phyloP scores from a whole-genome alignment of 768 basidiomycete species.

The Lentinula raphanica region DNA sequence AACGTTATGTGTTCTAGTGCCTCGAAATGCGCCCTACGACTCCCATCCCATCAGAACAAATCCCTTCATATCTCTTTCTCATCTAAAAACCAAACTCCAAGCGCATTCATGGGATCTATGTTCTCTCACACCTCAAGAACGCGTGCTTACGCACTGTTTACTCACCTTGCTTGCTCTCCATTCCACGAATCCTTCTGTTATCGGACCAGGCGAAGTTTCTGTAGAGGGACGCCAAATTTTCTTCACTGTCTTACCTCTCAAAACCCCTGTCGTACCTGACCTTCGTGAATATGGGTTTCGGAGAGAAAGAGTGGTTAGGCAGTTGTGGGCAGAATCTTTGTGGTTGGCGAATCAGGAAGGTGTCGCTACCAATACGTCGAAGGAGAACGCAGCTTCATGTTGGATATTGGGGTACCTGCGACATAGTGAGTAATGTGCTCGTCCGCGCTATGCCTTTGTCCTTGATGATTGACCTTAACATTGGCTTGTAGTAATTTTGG shows the following conservation, averaged over 20 bases:
- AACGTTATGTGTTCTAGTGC: not conserved
- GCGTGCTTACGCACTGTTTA: conserved; percentile 10
- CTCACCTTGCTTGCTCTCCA: not conserved
- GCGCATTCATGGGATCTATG: conserved; percentile 3
- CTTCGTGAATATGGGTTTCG: not conserved
- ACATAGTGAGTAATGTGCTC: not conserved
- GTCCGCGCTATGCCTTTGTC: not conserved
- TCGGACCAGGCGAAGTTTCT: not conserved
- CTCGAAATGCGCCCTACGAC: not conserved
- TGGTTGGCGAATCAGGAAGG: not conserved
- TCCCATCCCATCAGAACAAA: not conserved
- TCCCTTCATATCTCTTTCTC: not conserved
- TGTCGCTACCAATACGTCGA: not conserved
- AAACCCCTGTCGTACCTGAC: not conserved
- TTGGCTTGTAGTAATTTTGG: not conserved
- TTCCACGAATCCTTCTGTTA: conserved; percentile 6
- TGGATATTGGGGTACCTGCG: not conserved
- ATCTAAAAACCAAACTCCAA: not conserved
- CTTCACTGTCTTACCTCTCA: not conserved
- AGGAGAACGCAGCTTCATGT: conserved; percentile 5
- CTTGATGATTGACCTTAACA: not conserved
- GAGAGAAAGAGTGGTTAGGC: not conserved
- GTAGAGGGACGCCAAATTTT: not conserved
- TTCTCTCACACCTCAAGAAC: conserved; percentile 1
- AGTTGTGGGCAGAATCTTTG: conserved; percentile 1